A percentile compares a stretch with the other conserved stretches of the same genome.
Evolutionary conservation across 768 basidiomycete species (phyloP).

Genomic region (Russula griseocarnosa): DNA sequence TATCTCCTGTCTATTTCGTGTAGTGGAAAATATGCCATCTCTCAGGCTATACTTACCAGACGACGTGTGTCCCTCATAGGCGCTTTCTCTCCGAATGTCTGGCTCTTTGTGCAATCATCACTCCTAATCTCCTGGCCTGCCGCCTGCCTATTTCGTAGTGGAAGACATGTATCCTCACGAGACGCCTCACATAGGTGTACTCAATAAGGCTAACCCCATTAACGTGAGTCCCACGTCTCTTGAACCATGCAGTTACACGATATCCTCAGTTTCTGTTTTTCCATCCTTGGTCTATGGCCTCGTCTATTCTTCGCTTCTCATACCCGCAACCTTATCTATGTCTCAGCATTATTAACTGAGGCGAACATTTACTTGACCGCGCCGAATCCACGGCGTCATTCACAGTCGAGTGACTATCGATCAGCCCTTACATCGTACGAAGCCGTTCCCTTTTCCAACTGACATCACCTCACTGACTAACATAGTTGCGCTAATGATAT

Average conservation of each 20-base stretch:
- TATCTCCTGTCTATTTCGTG: too few relatives aligned
- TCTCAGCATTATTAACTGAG: background rate
- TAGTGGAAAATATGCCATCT: too few relatives aligned
- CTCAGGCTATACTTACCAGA: too few relatives aligned
- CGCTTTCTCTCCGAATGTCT: too few relatives aligned
- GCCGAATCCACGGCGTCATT: background rate
- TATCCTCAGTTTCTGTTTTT: background rate
- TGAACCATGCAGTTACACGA: background rate
- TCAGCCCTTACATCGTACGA: background rate
- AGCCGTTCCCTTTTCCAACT: too few relatives aligned
- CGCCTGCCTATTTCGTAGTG: too few relatives aligned
- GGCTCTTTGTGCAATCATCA: too few relatives aligned
- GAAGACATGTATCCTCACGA: too few relatives aligned
- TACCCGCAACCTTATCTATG: background rate
- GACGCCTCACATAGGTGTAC: background rate
- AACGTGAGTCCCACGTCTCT: background rate
- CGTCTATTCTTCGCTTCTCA: background rate
- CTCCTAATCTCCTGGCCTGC: too few relatives aligned
- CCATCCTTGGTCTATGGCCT: conserved; percentile 4
- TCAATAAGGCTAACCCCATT: background rate
- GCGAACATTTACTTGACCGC: background rate
- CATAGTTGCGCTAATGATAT: background rate
- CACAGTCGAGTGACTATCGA: background rate
- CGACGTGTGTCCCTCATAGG: too few relatives aligned
- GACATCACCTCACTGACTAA: too few relatives aligned